phyloP scores from a whole-genome alignment of 164 flowering plant species.

The Magnolia kwangsiensis region DNA sequence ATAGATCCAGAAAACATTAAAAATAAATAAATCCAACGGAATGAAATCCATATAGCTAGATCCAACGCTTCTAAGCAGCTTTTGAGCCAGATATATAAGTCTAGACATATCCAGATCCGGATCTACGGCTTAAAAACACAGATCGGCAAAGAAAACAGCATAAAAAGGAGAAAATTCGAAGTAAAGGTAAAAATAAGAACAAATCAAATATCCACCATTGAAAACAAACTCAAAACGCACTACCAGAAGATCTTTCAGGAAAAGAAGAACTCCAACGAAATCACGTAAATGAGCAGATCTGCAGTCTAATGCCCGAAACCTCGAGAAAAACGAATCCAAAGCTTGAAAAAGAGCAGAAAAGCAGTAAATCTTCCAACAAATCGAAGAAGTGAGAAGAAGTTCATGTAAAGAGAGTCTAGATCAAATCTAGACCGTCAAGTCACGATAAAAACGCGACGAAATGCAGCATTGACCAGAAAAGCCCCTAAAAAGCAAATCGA shows the following conservation, averaged over 20 bases:
- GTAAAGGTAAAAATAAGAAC: neutral
- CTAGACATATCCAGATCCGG: constrained; percentile 3
- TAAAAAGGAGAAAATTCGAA: neutral
- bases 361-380: neutral
- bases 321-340: neutral
- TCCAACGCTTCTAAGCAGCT: neutral
- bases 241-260: neutral
- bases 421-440: neutral
- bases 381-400: neutral
- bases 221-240: neutral
- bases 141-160: neutral
- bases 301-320: neutral
- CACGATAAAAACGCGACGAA: neutral
- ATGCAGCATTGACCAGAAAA: neutral
- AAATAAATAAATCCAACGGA: neutral
- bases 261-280: too few relatives aligned
- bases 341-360: neutral
- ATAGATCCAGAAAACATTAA: neutral
- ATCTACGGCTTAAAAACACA: neutral
- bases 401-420: neutral
- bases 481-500: neutral
- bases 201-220: neutral
- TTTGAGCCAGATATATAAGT: neutral
- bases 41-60: neutral
- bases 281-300: neutral